Conservation (phyloP, 805 yeast genomes). For the Saturnispora sekii region DNA sequence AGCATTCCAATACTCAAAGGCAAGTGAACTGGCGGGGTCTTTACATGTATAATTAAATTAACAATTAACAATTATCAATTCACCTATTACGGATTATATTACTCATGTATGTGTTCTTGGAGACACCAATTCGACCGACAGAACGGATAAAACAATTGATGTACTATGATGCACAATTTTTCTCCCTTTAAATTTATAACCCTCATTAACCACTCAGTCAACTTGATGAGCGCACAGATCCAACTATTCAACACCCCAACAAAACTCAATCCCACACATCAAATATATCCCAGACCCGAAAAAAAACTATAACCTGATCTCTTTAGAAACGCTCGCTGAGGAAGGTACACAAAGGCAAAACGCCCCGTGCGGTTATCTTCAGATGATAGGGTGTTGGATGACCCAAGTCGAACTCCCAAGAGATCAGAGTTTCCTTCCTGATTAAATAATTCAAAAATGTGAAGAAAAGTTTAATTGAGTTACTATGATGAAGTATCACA, state of each 20-base stretch:
- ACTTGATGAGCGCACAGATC: background rate
- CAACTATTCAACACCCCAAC: background rate
- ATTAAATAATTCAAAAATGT: background rate
- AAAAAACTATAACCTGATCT: background rate
- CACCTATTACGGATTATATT: background rate
- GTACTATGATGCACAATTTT: slow-evolving; percentile 27
- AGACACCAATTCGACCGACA: slow-evolving; percentile 25
- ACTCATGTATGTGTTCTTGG: slow-evolving; percentile 27
- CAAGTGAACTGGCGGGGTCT: background rate
- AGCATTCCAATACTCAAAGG: background rate
- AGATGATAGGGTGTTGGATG: slow-evolving; percentile 12
- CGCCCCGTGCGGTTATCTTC: slow-evolving; percentile 10
- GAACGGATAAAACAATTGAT: slow-evolving; percentile 17
- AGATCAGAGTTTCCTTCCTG: background rate
- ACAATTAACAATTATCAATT: background rate
- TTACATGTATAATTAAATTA: slow-evolving; percentile 1
- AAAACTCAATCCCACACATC: background rate
- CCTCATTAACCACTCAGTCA: background rate
- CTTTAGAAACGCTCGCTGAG: slow-evolving; percentile 9
- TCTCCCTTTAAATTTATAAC: slow-evolving; percentile 9
- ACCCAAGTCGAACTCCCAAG: slow-evolving; percentile 10
- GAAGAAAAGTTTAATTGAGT: background rate
- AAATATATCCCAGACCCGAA: slow-evolving; percentile 1
- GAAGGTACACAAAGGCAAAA: slow-evolving; percentile 12
- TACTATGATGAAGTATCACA: no score